These are phyloP conservation scores for Xylaria curta DNA, from an alignment of 495 filamentous ascomycete genomes.

Conservation along the genomic window DNA sequence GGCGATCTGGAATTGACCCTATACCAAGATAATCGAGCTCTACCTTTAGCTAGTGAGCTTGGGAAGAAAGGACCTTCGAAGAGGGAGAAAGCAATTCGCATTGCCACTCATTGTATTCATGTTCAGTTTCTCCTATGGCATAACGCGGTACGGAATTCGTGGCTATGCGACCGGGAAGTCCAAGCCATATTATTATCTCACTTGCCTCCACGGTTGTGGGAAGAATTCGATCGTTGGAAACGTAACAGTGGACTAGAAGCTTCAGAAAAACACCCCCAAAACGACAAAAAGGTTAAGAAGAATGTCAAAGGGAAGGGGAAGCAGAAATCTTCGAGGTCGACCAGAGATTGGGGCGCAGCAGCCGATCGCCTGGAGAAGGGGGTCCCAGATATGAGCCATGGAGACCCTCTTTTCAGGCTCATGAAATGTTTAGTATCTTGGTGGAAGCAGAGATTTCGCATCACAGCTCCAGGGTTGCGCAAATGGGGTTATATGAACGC, in stretches of 20 bases:
- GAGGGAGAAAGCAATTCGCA: conserved; percentile 77
- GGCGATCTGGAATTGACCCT: conserved; percentile 81
- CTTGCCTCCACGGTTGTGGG: conserved; percentile 66
- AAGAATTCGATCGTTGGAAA: conserved; percentile 79
- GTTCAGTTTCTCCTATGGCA: conserved; percentile 89
- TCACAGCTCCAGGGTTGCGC: conserved; percentile 79
- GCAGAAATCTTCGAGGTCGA: conserved; percentile 52
- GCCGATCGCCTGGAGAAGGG: conserved; percentile 74
- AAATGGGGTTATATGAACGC: conserved; percentile 87
- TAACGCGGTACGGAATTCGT: conserved; percentile 84
- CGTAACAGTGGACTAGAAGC: conserved; percentile 66
- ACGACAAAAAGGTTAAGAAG: conserved; percentile 42
- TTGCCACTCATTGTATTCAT: conserved; percentile 83
- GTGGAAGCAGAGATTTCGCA: conserved; percentile 85
- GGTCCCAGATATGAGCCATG: conserved; percentile 71
- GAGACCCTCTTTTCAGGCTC: conserved; percentile 82
- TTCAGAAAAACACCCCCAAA: conserved; percentile 43
- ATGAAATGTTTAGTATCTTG: conserved; percentile 76
- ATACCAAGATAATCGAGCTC: conserved; percentile 58
- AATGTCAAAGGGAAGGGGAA: conserved; percentile 44
- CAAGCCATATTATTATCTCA: conserved; percentile 79
- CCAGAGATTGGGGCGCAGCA: conserved; percentile 76
- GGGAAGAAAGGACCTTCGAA: conserved; percentile 89
- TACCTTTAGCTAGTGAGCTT: conserved; percentile 61
- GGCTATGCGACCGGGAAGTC: conserved; percentile 79